These are phyloP conservation scores for Castanospermum australe DNA, from an alignment of 306 rosid genomes.

Conservation along the genomic window DNA sequence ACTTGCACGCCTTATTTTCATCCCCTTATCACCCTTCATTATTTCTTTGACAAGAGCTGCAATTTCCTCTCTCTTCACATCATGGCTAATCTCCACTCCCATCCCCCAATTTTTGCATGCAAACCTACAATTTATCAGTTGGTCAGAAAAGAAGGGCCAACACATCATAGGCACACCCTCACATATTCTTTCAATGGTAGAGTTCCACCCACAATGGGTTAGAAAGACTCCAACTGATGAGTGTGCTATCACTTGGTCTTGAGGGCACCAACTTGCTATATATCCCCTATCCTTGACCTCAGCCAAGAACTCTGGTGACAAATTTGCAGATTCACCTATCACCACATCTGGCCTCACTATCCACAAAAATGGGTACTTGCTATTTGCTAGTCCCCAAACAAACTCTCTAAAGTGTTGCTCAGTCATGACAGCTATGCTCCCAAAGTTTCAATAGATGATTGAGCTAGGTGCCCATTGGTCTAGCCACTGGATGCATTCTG, in stretches of 20 bases:
- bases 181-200: slow-evolving; percentile 28
- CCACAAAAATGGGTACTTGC: slow-evolving; percentile 41
- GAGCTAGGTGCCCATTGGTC: slow-evolving; percentile 29
- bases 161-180: slow-evolving; percentile 43
- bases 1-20: slow-evolving; percentile 18
- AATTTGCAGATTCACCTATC: slow-evolving; percentile 5
- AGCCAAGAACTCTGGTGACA: slow-evolving; percentile 26
- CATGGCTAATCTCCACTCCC: slow-evolving; percentile 39
- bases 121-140: slow-evolving; percentile 38
- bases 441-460: slow-evolving; percentile 43
- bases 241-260: slow-evolving; percentile 41
- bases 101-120: slow-evolving; percentile 34
- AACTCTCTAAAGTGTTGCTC: slow-evolving; percentile 33
- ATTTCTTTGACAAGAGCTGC: slow-evolving; percentile 34
- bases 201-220: slow-evolving; percentile 53
- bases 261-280: slow-evolving; percentile 41
- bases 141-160: slow-evolving; percentile 50
- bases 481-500: slow-evolving; percentile 37
- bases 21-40: slow-evolving; percentile 33
- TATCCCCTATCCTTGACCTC: slow-evolving; percentile 35
- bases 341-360: slow-evolving; percentile 44
- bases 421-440: slow-evolving; percentile 37
- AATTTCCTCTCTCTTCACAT: slow-evolving; percentile 34
- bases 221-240: slow-evolving; percentile 41
- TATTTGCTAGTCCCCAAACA: slow-evolving; percentile 52